Percentiles rank a stretch among this genome's conserved stretches.
Conservation (phyloP, 352 stramenopile genomes). For the Plasmopara viticola region DNA sequence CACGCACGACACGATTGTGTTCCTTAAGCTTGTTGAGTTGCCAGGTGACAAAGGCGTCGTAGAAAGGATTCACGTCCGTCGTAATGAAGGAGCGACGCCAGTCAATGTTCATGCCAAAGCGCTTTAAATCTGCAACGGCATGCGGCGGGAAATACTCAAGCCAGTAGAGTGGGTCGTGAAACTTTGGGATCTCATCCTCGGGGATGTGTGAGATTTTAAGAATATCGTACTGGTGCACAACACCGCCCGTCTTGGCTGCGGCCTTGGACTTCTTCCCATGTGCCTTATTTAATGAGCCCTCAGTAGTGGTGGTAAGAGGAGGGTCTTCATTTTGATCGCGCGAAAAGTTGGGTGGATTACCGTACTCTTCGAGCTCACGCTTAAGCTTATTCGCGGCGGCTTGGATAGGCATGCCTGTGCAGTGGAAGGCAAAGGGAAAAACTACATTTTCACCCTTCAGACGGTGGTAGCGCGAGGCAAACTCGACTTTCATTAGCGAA, state of each 20-base stretch:
- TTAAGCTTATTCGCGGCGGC: conserved; percentile 99
- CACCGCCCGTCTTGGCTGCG: conserved; percentile 95
- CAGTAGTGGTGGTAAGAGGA: conserved; percentile 26
- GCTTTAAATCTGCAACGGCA: conserved; percentile 94
- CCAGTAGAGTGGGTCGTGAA: conserved; percentile 97
- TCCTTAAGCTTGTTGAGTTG: conserved; percentile 97
- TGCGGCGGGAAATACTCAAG: conserved; percentile 98
- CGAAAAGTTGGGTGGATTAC: conserved; percentile 90
- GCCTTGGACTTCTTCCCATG: conserved; percentile 98
- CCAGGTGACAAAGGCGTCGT: conserved; percentile 99
- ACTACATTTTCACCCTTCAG: conserved; percentile 98
- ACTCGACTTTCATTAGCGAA: conserved; percentile 98
- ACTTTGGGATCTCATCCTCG: conserved; percentile 94
- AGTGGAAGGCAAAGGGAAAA: conserved; percentile 99
- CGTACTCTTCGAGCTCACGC: conserved; percentile 93
- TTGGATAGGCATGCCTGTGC: conserved; percentile 99
- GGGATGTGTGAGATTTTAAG: conserved; percentile 90
- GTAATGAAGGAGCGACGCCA: conserved; percentile 99
- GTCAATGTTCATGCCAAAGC: conserved; percentile 96
- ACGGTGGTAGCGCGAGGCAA: conserved; percentile 89
- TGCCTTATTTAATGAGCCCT: conserved; percentile 75
- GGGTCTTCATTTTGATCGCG: conserved; percentile 11
- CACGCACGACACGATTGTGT: conserved; percentile 82
- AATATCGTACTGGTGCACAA: conserved; percentile 98
- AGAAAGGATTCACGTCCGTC: conserved; percentile 98